phyloP scores from a whole-genome alignment of 441 rosid genomes.

The Jatropha podagrica region DNA sequence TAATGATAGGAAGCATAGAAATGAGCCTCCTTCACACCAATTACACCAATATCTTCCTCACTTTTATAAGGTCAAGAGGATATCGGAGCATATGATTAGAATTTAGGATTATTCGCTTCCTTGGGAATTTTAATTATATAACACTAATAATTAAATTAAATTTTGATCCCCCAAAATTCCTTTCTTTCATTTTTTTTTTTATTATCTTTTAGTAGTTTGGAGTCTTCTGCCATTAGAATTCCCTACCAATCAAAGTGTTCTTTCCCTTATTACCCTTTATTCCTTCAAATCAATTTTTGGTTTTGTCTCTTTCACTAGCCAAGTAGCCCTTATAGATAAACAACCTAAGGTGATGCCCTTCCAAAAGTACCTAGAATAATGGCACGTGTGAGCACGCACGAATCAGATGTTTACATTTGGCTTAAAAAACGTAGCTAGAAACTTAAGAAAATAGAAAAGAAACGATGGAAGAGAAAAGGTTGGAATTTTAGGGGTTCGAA shows the following conservation, averaged over 20 bases:
- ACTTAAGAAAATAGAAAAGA: neutral
- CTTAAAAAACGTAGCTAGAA: neutral
- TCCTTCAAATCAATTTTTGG: neutral
- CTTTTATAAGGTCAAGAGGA: neutral
- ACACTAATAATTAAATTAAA: neutral
- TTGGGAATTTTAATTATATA: neutral
- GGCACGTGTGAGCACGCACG: slow-evolving; percentile 1
- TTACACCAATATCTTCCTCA: neutral
- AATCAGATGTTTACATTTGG: neutral
- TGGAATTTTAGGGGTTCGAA: slow-evolving; percentile 19
- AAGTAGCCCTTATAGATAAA: neutral
- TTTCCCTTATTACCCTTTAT: neutral
- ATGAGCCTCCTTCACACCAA: neutral
- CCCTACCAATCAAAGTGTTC: slow-evolving; percentile 1
- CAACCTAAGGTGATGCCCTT: neutral
- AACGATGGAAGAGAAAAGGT: neutral
- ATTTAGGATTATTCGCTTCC: neutral
- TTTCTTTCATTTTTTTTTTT: slow-evolving; percentile 2
- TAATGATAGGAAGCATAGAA: neutral
- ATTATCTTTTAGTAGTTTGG: slow-evolving; percentile 18
- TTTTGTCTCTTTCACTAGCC: slow-evolving; percentile 25
- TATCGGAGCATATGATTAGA: neutral
- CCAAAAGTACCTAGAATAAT: neutral
- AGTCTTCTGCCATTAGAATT: slow-evolving; percentile 13
- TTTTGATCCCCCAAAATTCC: slow-evolving; percentile 14